Evolutionary conservation across 73 alveolate genomes (phyloP).

Genomic region (Loxodes magnus): DNA sequence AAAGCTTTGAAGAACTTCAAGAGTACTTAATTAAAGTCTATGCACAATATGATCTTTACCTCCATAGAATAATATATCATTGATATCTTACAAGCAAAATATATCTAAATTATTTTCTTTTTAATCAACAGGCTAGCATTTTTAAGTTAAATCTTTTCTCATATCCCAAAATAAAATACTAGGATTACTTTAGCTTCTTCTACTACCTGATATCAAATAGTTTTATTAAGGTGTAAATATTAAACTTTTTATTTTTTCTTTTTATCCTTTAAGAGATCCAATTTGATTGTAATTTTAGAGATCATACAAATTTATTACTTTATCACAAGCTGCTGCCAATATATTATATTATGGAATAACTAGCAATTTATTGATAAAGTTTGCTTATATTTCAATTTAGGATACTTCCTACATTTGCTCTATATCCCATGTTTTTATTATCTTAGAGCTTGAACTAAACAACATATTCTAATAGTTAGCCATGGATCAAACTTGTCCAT

Average conservation of each 20-base stretch:
- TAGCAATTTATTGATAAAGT: constrained; percentile 32
- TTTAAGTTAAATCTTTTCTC: constrained; percentile 18
- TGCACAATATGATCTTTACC: constrained; percentile 35
- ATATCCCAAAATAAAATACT: constrained; percentile 52
- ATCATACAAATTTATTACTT: constrained; percentile 46
- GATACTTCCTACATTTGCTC: constrained; percentile 37
- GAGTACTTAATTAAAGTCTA: constrained; percentile 13
- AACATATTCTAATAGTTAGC: too few relatives aligned
- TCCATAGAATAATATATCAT: constrained; percentile 26
- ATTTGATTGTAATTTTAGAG: constrained; percentile 30
- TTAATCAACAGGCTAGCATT: constrained; percentile 35
- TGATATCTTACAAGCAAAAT: constrained; percentile 20
- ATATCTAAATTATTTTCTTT: constrained; percentile 46
- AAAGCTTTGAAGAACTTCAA: constrained; percentile 18
- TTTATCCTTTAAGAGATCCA: constrained; percentile 41
- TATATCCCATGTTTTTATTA: constrained; percentile 52
- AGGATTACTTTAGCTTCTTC: constrained; percentile 16
- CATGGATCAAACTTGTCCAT: too few relatives aligned
- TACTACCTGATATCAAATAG: constrained; percentile 39
- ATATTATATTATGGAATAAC: constrained; percentile 32
- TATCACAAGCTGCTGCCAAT: constrained; percentile 46
- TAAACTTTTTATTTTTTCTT: constrained; percentile 41
- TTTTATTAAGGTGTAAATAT: constrained; percentile 20
- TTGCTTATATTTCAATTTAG: constrained; percentile 31
- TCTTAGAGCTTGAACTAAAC: too few relatives aligned